Base-by-base conservation (phyloP, 805 yeast genomes). In the Yarrowia sp. region DNA sequence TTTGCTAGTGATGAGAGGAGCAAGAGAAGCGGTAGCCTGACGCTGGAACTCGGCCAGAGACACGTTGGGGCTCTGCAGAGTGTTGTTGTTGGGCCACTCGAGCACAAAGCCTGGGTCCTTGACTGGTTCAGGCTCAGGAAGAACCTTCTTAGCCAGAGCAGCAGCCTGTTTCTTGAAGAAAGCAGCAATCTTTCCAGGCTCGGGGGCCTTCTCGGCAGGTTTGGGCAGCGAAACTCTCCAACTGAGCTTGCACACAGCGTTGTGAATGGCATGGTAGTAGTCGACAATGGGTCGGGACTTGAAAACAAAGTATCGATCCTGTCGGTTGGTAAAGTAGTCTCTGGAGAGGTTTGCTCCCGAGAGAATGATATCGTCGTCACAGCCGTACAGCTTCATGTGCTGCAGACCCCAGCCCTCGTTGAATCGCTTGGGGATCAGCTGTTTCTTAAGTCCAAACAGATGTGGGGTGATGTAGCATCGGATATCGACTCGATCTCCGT, bases 341-440 rank as follows among this genome's bases (percentile, higher is more conserved):
- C 85, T 82, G 0, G 97, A 91, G 59, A 95, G 82, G 75, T 95
- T 95, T 2, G 99, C 99, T 8, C 98, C 99, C 16, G 90, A 85
- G 41, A 95, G 82, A 19, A 95, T 84, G 50, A 95, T 86, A 75
- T 93, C 97, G 74, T 92, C 87, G 77, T 95, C 99, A 74, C 93
- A 87, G 1, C 99, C 99, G 77, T 95, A 95, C 38, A 95, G 84
- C 77, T 95, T 95, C 98, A 95, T 95, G 76, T 95, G 99, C 77
- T 95, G 99, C 65, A 95, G 83, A 0, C 99, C 99, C 73, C 85
- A 82, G 3, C 96, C 93, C 79, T 95, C 99, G 77, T 93, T 92
- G 71, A 94, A 82, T 71, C 99, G 83, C 70, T 85, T 88, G 0
- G 99, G 99, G 2, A 92, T 82, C 53, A 90, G 56, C 9, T 79